Evolutionary conservation across 129 eudicot species (phyloP).

Genomic region (carrot (Daucus carota)): DNA sequence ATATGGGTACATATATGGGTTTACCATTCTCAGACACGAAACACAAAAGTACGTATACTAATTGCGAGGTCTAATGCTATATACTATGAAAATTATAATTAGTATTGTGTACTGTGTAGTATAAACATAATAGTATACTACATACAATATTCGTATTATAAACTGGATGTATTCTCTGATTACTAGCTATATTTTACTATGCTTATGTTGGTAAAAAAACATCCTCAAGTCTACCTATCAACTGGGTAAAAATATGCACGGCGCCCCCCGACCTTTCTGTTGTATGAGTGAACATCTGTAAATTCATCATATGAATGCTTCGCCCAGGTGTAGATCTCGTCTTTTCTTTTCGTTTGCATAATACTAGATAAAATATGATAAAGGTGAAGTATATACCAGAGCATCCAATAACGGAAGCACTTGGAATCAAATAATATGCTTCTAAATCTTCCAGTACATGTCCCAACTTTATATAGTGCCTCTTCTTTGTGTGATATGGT

Average conservation of each 20-base stretch:
- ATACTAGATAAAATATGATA: neutral
- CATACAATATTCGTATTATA: neutral
- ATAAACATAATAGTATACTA: neutral
- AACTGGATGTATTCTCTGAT: neutral
- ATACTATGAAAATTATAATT: too few relatives aligned
- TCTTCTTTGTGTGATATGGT: conserved; percentile 6
- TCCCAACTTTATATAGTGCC: neutral
- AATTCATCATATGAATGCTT: neutral
- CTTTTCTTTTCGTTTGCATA: neutral
- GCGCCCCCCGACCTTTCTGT: neutral
- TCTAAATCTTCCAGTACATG: neutral
- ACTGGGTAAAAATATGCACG: neutral
- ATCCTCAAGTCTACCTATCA: neutral
- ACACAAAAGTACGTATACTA: too few relatives aligned
- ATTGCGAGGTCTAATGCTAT: too few relatives aligned
- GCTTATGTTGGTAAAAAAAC: neutral
- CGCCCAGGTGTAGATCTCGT: neutral
- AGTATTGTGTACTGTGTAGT: too few relatives aligned
- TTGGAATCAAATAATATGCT: conserved; percentile 16
- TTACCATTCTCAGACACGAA: too few relatives aligned
- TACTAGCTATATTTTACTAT: neutral
- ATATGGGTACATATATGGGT: too few relatives aligned
- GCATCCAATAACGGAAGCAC: conserved; percentile 4
- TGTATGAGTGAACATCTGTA: neutral
- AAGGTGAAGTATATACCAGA: neutral